Conservation (phyloP, 2,329 filamentous ascomycete species). For the Colletotrichum truncatum region DNA sequence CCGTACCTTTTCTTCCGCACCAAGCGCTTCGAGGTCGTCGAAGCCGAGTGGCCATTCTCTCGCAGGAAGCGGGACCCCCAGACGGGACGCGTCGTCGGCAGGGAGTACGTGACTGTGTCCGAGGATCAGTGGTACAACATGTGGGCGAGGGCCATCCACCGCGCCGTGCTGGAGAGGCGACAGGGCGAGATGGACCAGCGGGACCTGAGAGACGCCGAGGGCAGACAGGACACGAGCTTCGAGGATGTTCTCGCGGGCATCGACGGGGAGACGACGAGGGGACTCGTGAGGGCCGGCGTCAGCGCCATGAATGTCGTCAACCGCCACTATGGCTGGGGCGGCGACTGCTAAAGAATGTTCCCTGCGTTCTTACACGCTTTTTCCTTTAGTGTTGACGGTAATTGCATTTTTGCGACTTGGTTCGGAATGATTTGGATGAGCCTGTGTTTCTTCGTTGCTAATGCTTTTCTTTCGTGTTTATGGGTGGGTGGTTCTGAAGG, state of each 20-base stretch:
- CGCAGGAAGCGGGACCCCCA: slow-evolving; percentile 27
- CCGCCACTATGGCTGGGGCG: slow-evolving; percentile 63
- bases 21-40: slow-evolving; percentile 71
- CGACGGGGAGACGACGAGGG: slow-evolving; percentile 50
- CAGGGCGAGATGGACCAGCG: slow-evolving; percentile 65
- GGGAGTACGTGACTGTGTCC: slow-evolving; percentile 60
- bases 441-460: neutral
- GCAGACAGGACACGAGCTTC: slow-evolving; percentile 45
- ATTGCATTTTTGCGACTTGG: neutral
- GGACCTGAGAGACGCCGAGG: slow-evolving; percentile 58
- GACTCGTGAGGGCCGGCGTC: slow-evolving; percentile 57
- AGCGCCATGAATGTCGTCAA: slow-evolving; percentile 62
- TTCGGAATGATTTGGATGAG: neutral
- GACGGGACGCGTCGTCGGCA: slow-evolving; percentile 33
- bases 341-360: slow-evolving; percentile 30
- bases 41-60: slow-evolving; percentile 69
- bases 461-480: too few species aligned
- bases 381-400: neutral
- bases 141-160: slow-evolving; percentile 69
- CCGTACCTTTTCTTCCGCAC: slow-evolving; percentile 75
- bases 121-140: slow-evolving; percentile 70
- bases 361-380: neutral
- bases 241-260: slow-evolving; percentile 39
- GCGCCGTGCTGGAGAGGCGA: slow-evolving; percentile 66
- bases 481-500: slow-evolving; percentile 1